Evolutionary conservation across 306 rosid genomes (phyloP).

Genomic region (Malus domestica): ASM211411v1 NC_041795.1:28744501-28745000

Average conservation of each 20-base stretch:
- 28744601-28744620: background rate
- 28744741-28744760: background rate
- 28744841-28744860: background rate
- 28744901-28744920: background rate
- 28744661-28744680: background rate
- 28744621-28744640: background rate
- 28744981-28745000: background rate
- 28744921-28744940: background rate
- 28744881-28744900: background rate
- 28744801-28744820: background rate
- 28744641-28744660: background rate
- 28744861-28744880: background rate
- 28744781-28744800: background rate
- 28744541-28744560: background rate
- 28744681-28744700: background rate
- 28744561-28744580: background rate
- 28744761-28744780: background rate
- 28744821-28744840: background rate
- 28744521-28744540: background rate
- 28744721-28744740: background rate
- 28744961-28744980: background rate
- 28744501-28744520: conserved; percentile 4
- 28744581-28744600: background rate
- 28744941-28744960: background rate
- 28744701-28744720: background rate